These are phyloP conservation scores for Halteria grandinella DNA, from an alignment of 73 alveolate genomes.

Conservation along the genomic window DNA sequence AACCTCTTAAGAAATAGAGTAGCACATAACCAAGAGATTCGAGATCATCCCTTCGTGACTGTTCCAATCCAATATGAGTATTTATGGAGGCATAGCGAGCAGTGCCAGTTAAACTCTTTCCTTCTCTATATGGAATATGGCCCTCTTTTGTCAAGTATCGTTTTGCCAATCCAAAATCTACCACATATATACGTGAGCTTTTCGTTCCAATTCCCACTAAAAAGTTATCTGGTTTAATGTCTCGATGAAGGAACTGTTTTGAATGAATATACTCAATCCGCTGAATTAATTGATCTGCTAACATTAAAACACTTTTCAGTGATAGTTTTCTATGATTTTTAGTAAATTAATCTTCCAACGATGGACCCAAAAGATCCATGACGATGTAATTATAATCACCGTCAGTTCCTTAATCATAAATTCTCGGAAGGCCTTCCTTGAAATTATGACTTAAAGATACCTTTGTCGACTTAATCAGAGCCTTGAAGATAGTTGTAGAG, in stretches of 20 bases:
- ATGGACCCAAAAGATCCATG: conserved; percentile 86
- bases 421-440: conserved; percentile 92
- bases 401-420: conserved; percentile 76
- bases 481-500: too few relatives aligned
- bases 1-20: conserved; percentile 57
- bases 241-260: conserved; percentile 85
- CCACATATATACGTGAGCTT: conserved; percentile 72
- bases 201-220: conserved; percentile 58
- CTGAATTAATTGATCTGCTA: conserved; percentile 82
- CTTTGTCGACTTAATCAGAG: too few relatives aligned
- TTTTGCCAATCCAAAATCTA: conserved; percentile 96
- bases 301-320: conserved; percentile 77
- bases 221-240: conserved; percentile 93
- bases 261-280: conserved; percentile 84
- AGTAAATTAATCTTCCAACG: conserved; percentile 81
- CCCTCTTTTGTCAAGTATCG: conserved; percentile 76
- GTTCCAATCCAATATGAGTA: conserved; percentile 75
- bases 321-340: conserved; percentile 71
- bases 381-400: conserved; percentile 86
- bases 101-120: conserved; percentile 81
- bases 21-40: conserved; percentile 79
- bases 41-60: conserved; percentile 83
- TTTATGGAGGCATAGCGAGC: conserved; percentile 80
- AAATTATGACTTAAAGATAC: too few relatives aligned
- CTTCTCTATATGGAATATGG: conserved; percentile 73